These are phyloP conservation scores for Hypoxylon sp. DNA, from an alignment of 2,329 filamentous ascomycete species.

Conservation along the genomic window DNA sequence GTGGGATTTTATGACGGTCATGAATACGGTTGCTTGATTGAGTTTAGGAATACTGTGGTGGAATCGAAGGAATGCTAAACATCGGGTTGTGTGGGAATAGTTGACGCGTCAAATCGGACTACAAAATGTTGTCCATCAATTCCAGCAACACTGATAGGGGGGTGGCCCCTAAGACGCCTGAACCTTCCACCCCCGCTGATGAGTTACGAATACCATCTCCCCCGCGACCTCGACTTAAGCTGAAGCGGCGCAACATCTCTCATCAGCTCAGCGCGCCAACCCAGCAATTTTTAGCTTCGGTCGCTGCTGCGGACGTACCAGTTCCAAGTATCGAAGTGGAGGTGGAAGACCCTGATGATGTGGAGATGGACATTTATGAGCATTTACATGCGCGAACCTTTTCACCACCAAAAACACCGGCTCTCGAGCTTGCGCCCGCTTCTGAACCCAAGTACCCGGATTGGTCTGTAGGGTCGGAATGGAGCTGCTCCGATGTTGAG, in stretches of 20 bases:
- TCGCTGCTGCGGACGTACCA: constrained; percentile 70
- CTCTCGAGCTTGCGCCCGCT: constrained; percentile 55
- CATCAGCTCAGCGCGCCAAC: constrained; percentile 65
- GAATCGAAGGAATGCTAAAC: constrained; percentile 20
- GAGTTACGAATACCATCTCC: constrained; percentile 54
- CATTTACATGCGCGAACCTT: constrained; percentile 53
- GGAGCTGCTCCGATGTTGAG: constrained; percentile 61
- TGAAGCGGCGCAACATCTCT: constrained; percentile 64
- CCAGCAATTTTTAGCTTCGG: constrained; percentile 72
- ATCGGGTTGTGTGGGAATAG: constrained; percentile 14
- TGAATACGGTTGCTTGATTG: constrained; percentile 28
- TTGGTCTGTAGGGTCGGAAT: constrained; percentile 65
- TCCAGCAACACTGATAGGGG: constrained; percentile 51
- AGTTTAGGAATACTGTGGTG: constrained; percentile 27
- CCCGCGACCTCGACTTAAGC: constrained; percentile 61
- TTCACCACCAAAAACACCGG: constrained; percentile 68
- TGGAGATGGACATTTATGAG: constrained; percentile 40
- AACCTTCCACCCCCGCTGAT: constrained; percentile 53
- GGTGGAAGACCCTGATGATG: constrained; percentile 40
- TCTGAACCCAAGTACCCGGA: constrained; percentile 62
- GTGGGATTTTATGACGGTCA: constrained; percentile 16
- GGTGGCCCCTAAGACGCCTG: constrained; percentile 59
- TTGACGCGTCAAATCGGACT: constrained; percentile 17
- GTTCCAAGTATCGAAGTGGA: constrained; percentile 70
- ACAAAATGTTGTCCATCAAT: constrained; percentile 57